Evolutionary conservation across 108 stramenopile species (phyloP).

Genomic region (Nannochloropsis oceanica): DNA sequence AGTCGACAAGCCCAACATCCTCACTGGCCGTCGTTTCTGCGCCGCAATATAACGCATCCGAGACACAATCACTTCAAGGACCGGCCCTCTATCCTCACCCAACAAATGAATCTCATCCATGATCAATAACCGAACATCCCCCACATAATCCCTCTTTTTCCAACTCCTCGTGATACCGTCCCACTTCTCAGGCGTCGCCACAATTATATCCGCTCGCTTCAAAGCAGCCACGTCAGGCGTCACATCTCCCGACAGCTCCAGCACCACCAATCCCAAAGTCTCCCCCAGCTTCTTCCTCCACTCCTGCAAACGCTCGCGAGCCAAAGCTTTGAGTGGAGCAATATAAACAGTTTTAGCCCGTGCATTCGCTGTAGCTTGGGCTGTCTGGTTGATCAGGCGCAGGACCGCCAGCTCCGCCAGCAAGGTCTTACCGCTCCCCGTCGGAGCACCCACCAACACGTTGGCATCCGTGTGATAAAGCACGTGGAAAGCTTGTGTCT

Average conservation of each 20-base stretch:
- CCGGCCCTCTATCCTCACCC: slow-evolving; percentile 94
- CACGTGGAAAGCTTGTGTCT: slow-evolving; percentile 79
- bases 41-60: slow-evolving; percentile 77
- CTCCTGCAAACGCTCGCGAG: slow-evolving; percentile 85
- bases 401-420: slow-evolving; percentile 72
- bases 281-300: slow-evolving; percentile 68
- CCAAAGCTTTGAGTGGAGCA: slow-evolving; percentile 92
- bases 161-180: slow-evolving; percentile 88
- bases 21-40: slow-evolving; percentile 9
- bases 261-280: slow-evolving; percentile 48
- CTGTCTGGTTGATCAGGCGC: slow-evolving; percentile 58
- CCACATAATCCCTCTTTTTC: slow-evolving; percentile 46
- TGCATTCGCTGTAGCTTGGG: background rate
- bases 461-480: slow-evolving; percentile 76
- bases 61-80: slow-evolving; percentile 90
- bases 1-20: slow-evolving; percentile 88
- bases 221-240: slow-evolving; percentile 69
- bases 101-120: slow-evolving; percentile 98
- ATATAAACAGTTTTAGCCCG: slow-evolving; percentile 83
- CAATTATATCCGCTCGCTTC: slow-evolving; percentile 71
- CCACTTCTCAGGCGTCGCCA: slow-evolving; percentile 99
- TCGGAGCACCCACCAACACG: slow-evolving; percentile 91
- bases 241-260: slow-evolving; percentile 93
- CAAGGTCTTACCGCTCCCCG: slow-evolving; percentile 74
- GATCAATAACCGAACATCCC: slow-evolving; percentile 64